Evolutionary conservation across 108 stramenopile species (phyloP).

Genomic region (Hondaea fermentalgiana): DNA sequence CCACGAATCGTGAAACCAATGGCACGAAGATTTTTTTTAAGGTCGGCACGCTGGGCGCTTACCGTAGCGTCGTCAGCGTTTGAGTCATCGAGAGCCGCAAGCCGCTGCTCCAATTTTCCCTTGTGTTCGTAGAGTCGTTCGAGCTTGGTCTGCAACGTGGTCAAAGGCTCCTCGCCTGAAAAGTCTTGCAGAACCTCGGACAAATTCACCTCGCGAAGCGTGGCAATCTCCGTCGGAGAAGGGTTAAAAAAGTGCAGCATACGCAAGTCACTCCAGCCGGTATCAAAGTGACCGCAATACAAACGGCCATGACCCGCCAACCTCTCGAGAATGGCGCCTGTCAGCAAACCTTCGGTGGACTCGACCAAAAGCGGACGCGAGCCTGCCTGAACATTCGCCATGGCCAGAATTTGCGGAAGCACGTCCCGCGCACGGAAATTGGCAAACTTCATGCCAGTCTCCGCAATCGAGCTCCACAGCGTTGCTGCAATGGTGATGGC

Average conservation of each 20-base stretch:
- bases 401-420: conserved; percentile 61
- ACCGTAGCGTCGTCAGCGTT: too few relatives aligned
- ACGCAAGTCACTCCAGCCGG: conserved; percentile 64
- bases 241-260: conserved; percentile 62
- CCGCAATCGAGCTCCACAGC: conserved; percentile 52
- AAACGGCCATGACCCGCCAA: conserved; percentile 76
- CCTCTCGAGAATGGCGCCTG: conserved; percentile 59
- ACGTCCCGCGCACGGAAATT: conserved; percentile 56
- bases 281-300: conserved; percentile 54
- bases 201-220: conserved; percentile 61
- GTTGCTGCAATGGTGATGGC: conserved; percentile 55
- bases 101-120: conserved; percentile 51
- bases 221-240: conserved; percentile 44
- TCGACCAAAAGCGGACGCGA: conserved; percentile 62
- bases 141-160: conserved; percentile 63
- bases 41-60: neutral
- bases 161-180: conserved; percentile 33
- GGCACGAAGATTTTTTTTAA: neutral
- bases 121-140: conserved; percentile 65
- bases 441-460: conserved; percentile 53
- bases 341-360: conserved; percentile 56
- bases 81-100: conserved; percentile 43
- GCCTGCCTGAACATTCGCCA: conserved; percentile 73
- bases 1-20: neutral
- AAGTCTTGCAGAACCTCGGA: conserved; percentile 61